Conservation (phyloP, 2,329 filamentous ascomycete genomes). For the Calonectria pteridis region DNA sequence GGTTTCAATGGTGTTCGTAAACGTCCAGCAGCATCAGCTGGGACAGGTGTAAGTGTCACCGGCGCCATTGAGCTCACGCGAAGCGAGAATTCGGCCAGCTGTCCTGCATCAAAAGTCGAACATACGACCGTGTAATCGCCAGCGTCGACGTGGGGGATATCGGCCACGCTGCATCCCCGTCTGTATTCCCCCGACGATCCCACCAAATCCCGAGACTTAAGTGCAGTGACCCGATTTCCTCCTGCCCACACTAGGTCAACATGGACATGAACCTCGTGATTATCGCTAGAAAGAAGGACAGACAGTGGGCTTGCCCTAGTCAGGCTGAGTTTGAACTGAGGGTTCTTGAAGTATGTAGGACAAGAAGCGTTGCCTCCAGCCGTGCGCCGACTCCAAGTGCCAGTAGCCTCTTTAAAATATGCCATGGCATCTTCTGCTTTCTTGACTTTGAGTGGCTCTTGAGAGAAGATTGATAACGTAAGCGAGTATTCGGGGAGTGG, state of each 20-base stretch:
- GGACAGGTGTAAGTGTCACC: constrained; percentile 70
- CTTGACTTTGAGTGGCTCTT: constrained; percentile 69
- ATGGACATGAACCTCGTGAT: constrained; percentile 80
- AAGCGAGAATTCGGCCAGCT: constrained; percentile 80
- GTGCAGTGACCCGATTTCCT: constrained; percentile 76
- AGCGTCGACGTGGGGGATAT: constrained; percentile 69
- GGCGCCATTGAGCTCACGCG: constrained; percentile 75
- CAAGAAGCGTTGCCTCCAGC: constrained; percentile 88
- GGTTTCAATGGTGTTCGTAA: constrained; percentile 71
- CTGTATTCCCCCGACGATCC: constrained; percentile 91
- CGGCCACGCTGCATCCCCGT: constrained; percentile 79
- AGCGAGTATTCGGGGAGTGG: constrained; percentile 83
- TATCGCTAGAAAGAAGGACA: constrained; percentile 78
- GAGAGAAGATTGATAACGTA: constrained; percentile 86
- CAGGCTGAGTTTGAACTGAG: constrained; percentile 81
- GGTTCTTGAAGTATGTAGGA: constrained; percentile 84
- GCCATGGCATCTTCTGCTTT: constrained; percentile 72
- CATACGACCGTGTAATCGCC: constrained; percentile 90
- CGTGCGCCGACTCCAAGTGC: constrained; percentile 81
- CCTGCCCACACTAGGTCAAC: constrained; percentile 85
- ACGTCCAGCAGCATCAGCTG: constrained; percentile 80
- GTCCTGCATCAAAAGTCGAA: constrained; percentile 88
- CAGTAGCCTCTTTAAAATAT: constrained; percentile 68
- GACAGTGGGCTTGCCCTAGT: constrained; percentile 71
- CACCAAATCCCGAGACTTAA: constrained; percentile 83